Percentiles rank a stretch among this genome's conserved stretches.
Conservation (phyloP, 2,329 filamentous ascomycete genomes). For the Xylaria sp. region DNA sequence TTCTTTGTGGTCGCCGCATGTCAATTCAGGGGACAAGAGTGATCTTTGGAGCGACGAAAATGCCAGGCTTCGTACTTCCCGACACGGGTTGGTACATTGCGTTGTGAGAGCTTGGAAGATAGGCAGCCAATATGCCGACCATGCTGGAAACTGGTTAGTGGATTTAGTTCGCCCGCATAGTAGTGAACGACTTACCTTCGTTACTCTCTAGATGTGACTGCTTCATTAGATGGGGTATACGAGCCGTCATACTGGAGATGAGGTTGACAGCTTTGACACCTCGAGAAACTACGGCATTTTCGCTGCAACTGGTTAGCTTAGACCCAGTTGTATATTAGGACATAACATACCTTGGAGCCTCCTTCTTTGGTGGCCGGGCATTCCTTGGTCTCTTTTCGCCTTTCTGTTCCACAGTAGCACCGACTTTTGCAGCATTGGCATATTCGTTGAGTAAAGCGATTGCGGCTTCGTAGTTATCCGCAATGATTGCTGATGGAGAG, state of each 20-base stretch:
- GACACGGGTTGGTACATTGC: conserved; percentile 92
- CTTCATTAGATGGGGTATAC: conserved; percentile 84
- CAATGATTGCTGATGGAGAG: conserved; percentile 80
- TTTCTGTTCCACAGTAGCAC: conserved; percentile 70
- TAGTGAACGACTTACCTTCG: conserved; percentile 60
- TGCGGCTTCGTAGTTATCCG: conserved; percentile 92
- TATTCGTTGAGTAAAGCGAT: conserved; percentile 87
- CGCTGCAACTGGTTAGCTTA: conserved; percentile 45
- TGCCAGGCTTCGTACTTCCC: conserved; percentile 87
- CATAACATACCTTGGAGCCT: conserved; percentile 56
- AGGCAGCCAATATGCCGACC: conserved; percentile 97
- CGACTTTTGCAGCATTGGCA: conserved; percentile 77
- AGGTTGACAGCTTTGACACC: conserved; percentile 80
- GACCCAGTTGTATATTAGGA: neutral
- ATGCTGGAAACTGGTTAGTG: conserved; percentile 61
- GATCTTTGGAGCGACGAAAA: conserved; percentile 85
- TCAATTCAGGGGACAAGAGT: conserved; percentile 81
- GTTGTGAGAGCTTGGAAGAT: conserved; percentile 86
- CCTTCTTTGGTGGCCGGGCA: conserved; percentile 50
- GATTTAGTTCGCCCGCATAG: neutral
- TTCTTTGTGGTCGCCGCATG: conserved; percentile 80
- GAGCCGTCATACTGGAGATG: conserved; percentile 78
- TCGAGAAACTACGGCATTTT: conserved; percentile 73
- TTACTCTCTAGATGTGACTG: conserved; percentile 89
- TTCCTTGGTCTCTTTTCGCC: conserved; percentile 54